A percentile compares a stretch with the other conserved stretches of the same genome.
phyloP scores from a whole-genome alignment of 2,329 filamentous ascomycete species.

The Fusarium sp. region DNA sequence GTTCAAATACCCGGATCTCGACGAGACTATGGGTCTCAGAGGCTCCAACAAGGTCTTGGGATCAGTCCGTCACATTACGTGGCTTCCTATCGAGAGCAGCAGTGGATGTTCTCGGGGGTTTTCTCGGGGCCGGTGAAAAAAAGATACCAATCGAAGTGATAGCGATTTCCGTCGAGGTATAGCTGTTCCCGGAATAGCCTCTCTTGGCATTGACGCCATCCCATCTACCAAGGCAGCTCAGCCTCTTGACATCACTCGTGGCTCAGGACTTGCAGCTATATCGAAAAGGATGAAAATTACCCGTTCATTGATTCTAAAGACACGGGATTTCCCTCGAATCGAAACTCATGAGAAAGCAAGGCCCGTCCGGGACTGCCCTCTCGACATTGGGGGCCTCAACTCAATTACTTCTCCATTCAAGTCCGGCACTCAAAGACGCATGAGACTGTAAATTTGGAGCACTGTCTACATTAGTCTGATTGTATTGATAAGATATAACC shows the following conservation, averaged over 20 bases:
- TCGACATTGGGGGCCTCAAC: not conserved
- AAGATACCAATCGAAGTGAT: not conserved
- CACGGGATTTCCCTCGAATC: too few species aligned
- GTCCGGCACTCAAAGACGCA: not conserved
- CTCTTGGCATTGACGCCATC: not conserved
- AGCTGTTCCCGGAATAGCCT: not conserved
- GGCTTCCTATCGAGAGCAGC: not conserved
- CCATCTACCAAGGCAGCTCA: not conserved
- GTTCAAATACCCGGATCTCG: not conserved
- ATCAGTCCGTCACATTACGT: not conserved
- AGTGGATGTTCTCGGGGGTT: not conserved
- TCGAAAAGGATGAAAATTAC: not conserved
- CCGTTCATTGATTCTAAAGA: not conserved
- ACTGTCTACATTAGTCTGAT: not conserved
- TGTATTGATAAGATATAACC: not conserved
- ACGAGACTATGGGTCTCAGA: not conserved
- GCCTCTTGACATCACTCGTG: constrained; percentile 15
- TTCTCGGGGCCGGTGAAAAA: not conserved
- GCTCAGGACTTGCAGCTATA: constrained; percentile 9
- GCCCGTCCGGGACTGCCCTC: not conserved
- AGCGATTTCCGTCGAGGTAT: not conserved
- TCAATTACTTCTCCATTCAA: not conserved
- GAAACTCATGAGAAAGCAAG: not conserved
- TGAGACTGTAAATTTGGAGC: not conserved
- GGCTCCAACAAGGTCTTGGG: not conserved